Conservation (phyloP, 2,329 filamentous ascomycete species). For the Fusarium mangiferae region DNA sequence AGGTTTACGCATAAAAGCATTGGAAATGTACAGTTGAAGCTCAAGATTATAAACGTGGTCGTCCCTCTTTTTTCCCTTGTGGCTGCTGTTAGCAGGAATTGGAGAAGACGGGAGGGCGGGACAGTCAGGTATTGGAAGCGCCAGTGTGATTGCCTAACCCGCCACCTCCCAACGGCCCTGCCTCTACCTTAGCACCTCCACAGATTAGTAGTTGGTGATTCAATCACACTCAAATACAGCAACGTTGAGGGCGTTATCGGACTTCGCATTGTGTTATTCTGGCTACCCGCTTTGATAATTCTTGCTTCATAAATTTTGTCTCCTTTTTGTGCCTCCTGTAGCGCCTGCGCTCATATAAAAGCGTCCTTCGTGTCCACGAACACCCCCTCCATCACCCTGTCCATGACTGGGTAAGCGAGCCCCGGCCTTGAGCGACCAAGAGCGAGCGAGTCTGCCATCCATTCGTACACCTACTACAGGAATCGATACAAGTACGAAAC, state of each 20-base stretch:
- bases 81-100: slow-evolving; percentile 17
- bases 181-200: slow-evolving; percentile 38
- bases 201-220: slow-evolving; percentile 40
- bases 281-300: not conserved
- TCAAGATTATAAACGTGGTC: not conserved
- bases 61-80: not conserved
- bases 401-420: slow-evolving; percentile 43
- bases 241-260: slow-evolving; percentile 19
- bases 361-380: slow-evolving; percentile 27
- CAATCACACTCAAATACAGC: slow-evolving; percentile 39
- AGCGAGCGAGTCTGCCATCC: slow-evolving; percentile 33
- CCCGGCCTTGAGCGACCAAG: slow-evolving; percentile 29
- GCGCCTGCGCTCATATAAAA: slow-evolving; percentile 20
- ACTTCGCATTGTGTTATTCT: slow-evolving; percentile 7
- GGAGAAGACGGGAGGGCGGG: slow-evolving; percentile 1
- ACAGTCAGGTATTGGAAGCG: not conserved
- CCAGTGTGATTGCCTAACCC: slow-evolving; percentile 26
- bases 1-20: not conserved
- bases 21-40: not conserved
- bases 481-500: slow-evolving; percentile 2
- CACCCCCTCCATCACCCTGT: slow-evolving; percentile 33
- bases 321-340: slow-evolving; percentile 5
- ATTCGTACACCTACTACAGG: slow-evolving; percentile 20
- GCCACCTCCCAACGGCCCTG: slow-evolving; percentile 33
- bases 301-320: slow-evolving; percentile 3